Evolutionary conservation across 306 rosid species (phyloP).

Genomic region (Quercus variabilis): DNA sequence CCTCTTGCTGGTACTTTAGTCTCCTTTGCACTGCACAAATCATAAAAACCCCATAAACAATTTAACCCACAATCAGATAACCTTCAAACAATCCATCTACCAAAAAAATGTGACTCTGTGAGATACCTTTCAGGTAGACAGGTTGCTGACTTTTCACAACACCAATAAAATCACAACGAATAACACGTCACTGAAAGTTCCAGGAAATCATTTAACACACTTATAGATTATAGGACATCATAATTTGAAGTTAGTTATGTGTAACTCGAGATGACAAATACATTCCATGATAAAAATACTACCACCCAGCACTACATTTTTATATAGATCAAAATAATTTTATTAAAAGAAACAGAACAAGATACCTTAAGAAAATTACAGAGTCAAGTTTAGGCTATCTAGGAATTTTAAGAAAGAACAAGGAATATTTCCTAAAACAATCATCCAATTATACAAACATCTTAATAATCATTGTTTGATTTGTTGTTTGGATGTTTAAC

Average conservation of each 20-base stretch:
- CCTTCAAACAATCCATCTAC: slow-evolving; percentile 20
- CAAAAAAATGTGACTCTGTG: background rate
- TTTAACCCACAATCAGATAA: background rate
- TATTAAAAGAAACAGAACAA: too few relatives aligned
- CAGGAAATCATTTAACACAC: slow-evolving; percentile 11
- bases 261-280: background rate
- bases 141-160: slow-evolving; percentile 94
- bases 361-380: too few relatives aligned
- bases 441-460: too few relatives aligned
- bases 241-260: background rate
- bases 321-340: too few relatives aligned
- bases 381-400: too few relatives aligned
- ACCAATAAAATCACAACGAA: slow-evolving; percentile 97
- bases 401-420: too few relatives aligned
- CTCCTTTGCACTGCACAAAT: slow-evolving; percentile 29
- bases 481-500: too few relatives aligned
- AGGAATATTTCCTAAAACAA: too few relatives aligned
- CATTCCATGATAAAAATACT: background rate
- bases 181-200: slow-evolving; percentile 67
- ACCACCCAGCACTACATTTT: background rate
- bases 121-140: slow-evolving; percentile 75
- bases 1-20: slow-evolving; percentile 37
- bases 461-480: too few relatives aligned
- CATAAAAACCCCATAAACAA: background rate
- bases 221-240: background rate